Evolutionary conservation across 345 rosid species (phyloP).

Genomic region (Pugionium dolabratum): DNA sequence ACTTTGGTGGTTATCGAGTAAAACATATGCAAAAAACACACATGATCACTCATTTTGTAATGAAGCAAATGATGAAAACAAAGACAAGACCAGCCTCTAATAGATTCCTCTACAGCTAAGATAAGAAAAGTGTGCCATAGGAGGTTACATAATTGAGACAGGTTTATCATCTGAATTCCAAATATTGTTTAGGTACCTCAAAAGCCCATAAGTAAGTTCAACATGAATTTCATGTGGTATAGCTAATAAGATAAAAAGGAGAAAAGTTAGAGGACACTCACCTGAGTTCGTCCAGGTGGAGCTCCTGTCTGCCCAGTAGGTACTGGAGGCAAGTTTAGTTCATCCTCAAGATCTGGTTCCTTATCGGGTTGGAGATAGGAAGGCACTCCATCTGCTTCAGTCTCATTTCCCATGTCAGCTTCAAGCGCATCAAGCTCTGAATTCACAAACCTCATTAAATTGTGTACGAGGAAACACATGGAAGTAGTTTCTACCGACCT

Average conservation of each 20-base stretch:
- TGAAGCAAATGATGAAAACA: background rate
- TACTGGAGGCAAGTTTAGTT: constrained; percentile 81
- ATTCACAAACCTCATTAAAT: constrained; percentile 5
- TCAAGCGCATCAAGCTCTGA: constrained; percentile 96
- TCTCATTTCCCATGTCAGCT: constrained; percentile 95
- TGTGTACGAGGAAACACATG: background rate
- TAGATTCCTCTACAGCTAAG: background rate
- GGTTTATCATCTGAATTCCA: background rate
- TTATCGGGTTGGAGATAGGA: constrained; percentile 94
- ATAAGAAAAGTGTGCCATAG: too few relatives aligned
- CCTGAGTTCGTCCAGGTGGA: constrained; percentile 69
- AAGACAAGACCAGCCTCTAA: constrained; percentile 3
- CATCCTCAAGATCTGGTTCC: constrained; percentile 70
- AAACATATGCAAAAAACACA: too few relatives aligned
- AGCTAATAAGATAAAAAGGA: background rate
- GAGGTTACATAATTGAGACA: too few relatives aligned
- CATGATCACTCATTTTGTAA: background rate
- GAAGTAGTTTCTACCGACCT: background rate
- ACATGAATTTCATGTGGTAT: background rate
- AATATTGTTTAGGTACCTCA: background rate
- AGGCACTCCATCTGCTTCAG: constrained; percentile 83
- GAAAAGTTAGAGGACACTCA: constrained; percentile 33
- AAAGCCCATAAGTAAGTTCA: background rate
- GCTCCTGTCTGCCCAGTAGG: constrained; percentile 62
- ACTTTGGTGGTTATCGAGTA: too few relatives aligned